These are phyloP conservation scores for Galerina sulciceps DNA, from an alignment of 768 basidiomycete species.

Conservation along the genomic window DNA sequence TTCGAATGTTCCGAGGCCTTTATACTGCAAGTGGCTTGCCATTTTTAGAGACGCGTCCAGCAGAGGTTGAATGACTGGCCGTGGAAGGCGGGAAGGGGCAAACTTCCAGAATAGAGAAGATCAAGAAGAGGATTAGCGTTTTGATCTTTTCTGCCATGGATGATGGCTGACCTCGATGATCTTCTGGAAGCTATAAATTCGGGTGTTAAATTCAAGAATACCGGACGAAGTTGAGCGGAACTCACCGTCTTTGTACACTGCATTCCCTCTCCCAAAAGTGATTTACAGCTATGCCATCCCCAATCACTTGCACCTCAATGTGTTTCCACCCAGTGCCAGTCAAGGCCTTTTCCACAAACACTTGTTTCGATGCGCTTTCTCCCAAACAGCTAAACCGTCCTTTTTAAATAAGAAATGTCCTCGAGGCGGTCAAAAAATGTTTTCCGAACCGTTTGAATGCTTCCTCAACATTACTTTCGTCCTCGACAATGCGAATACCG, in stretches of 20 bases:
- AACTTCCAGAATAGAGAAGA: constrained; percentile 19
- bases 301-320: constrained; percentile 87
- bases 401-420: neutral
- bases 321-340: constrained; percentile 78
- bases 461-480: constrained; percentile 70
- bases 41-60: constrained; percentile 79
- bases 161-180: constrained; percentile 70
- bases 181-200: constrained; percentile 63
- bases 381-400: constrained; percentile 32
- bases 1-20: constrained; percentile 89
- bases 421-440: neutral
- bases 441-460: constrained; percentile 59
- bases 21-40: constrained; percentile 74
- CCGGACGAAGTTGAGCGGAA: neutral
- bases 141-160: neutral
- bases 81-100: constrained; percentile 81
- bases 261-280: constrained; percentile 94
- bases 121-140: neutral
- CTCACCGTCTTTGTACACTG: constrained; percentile 82
- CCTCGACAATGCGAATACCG: constrained; percentile 86
- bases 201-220: neutral
- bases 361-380: constrained; percentile 43
- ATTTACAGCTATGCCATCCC: constrained; percentile 74
- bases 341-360: constrained; percentile 87
- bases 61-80: constrained; percentile 70